Evolutionary conservation across 495 filamentous ascomycete species (phyloP).

Genomic region (Aspergillus incahuasiensis): DNA sequence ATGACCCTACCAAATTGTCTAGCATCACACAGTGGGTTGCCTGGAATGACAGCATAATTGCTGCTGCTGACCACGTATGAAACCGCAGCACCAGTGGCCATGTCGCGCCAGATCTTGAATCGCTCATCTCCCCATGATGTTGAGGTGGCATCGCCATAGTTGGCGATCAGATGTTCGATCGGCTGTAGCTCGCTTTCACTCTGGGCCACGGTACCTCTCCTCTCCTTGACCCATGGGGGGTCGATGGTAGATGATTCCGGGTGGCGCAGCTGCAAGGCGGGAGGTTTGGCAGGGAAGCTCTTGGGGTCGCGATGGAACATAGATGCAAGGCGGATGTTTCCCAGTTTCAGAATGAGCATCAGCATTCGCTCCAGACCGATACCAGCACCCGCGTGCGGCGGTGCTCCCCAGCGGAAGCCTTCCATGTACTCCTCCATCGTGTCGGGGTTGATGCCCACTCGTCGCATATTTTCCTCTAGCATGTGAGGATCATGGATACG

Average conservation of each 20-base stretch:
- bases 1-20: slow-evolving; percentile 68
- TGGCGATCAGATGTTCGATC: slow-evolving; percentile 76
- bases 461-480: slow-evolving; percentile 72
- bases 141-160: slow-evolving; percentile 85
- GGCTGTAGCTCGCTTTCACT: slow-evolving; percentile 57
- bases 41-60: slow-evolving; percentile 72
- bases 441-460: slow-evolving; percentile 66
- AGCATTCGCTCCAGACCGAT: slow-evolving; percentile 84
- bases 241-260: slow-evolving; percentile 74
- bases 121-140: slow-evolving; percentile 83
- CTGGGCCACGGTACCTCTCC: slow-evolving; percentile 29
- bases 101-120: slow-evolving; percentile 77
- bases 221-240: slow-evolving; percentile 51
- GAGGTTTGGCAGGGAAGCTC: slow-evolving; percentile 59
- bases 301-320: slow-evolving; percentile 82
- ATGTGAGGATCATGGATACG: slow-evolving; percentile 78
- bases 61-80: slow-evolving; percentile 68
- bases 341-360: slow-evolving; percentile 77
- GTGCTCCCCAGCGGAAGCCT: slow-evolving; percentile 81
- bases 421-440: slow-evolving; percentile 84
- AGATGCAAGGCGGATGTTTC: slow-evolving; percentile 84
- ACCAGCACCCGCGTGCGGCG: slow-evolving; percentile 86
- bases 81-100: slow-evolving; percentile 69
- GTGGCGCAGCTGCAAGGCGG: slow-evolving; percentile 57
- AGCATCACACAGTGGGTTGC: slow-evolving; percentile 72